Base-by-base conservation (phyloP, 805 yeast genomes). In the Yamadazyma philogaea region DNA sequence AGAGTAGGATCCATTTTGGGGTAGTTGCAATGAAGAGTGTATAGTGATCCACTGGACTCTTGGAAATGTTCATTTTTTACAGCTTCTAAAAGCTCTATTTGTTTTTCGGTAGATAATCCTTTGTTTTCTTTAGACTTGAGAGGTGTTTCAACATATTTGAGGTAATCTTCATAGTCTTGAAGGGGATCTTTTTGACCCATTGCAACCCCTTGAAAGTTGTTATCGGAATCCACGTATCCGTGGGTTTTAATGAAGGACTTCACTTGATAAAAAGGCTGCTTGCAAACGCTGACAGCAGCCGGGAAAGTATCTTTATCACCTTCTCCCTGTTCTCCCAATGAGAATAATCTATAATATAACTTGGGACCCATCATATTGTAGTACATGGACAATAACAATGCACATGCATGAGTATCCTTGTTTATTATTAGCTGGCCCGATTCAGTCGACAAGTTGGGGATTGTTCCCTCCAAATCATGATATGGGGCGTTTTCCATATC, bases 361-460 rank as follows among this genome's bases (percentile, higher is more conserved):
- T 71, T 61, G 24, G 82, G 84, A 0, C 88, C 88, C 55, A 72
- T 77, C 41, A 78, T 64, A 52, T 83, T 83, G 60, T 84, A 84
- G 60, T 81, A 84, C 30, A 81, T 59, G 0, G 87, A 73, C 37
- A 84, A 63, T 46, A 83, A 63, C 39, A 84, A 61, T 3, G 84
- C 74, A 51, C 66, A 64, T 37, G 77, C 75, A 55, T 84, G 89
- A 1, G 72, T 66, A 28, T 61, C 64, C 58, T 81, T 83, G 52
- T 78, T 75, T 37, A 83, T 69, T 40, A 81, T 54, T 42, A 84
- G 54, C 55, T 83, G 86, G 3, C 89, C 90, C 1, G 84, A 76
- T 61, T 83, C 89, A 2, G 86, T 72, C 0, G 88, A 77, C 43
- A 78, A 74, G 51, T 82, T 84, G 7, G 88, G 85, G 32, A 84